These are phyloP conservation scores for Aspergillus transmontanensis DNA, from an alignment of 2,329 filamentous ascomycete species.

Conservation along the genomic window DNA sequence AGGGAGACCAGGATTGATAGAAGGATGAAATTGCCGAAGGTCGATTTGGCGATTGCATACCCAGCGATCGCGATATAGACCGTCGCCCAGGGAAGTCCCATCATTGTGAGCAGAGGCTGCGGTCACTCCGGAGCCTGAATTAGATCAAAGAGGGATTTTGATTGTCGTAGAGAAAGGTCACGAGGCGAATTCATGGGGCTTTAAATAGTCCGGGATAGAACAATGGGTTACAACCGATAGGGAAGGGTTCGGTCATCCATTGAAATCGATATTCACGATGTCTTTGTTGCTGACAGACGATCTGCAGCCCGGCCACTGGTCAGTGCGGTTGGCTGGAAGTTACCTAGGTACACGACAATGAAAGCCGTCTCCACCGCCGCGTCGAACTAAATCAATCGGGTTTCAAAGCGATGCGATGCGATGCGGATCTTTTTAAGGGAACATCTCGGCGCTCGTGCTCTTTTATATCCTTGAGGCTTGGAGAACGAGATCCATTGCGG, in stretches of 20 bases:
- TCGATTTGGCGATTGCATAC: conserved; percentile 10
- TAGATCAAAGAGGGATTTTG: neutral
- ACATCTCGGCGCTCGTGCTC: neutral
- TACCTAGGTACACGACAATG: neutral
- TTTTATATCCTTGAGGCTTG: neutral
- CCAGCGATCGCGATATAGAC: conserved; percentile 10
- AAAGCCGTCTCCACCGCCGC: neutral
- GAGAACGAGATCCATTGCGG: neutral
- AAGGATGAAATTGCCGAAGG: conserved; percentile 6
- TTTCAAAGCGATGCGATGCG: neutral
- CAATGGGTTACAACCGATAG: neutral
- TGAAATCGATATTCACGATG: neutral
- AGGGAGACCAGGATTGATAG: conserved; percentile 4
- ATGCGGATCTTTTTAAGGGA: neutral
- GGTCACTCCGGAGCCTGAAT: neutral
- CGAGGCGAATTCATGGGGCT: neutral
- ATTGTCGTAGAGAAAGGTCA: neutral
- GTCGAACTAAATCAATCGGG: neutral
- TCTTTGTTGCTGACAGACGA: neutral
- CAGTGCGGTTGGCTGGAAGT: neutral
- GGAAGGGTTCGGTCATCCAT: neutral
- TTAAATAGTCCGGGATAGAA: neutral
- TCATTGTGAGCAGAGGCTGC: conserved; percentile 4
- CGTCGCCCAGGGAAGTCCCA: conserved; percentile 5
- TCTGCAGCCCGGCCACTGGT: neutral